A percentile compares a stretch with the other conserved stretches of the same genome.
These are phyloP conservation scores for Globisporangium megalacanthum DNA, from an alignment of 352 stramenopile species.

Conservation along the genomic window DNA sequence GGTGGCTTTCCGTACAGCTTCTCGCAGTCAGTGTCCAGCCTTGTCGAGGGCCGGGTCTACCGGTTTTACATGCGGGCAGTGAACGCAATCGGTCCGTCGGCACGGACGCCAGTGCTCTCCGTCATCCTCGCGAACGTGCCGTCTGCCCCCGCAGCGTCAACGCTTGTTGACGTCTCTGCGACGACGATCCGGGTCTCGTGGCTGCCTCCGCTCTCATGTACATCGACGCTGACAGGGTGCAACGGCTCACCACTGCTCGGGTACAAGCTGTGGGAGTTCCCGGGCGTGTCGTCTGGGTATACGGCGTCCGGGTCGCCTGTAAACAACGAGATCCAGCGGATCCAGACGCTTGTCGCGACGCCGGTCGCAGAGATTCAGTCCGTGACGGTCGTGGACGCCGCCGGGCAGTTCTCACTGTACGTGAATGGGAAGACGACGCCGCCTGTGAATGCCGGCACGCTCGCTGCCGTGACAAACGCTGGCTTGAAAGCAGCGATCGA, in stretches of 20 bases:
- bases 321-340: slow-evolving; percentile 86
- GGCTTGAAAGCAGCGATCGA: slow-evolving; percentile 52
- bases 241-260: slow-evolving; percentile 80
- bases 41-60: slow-evolving; percentile 87
- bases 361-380: slow-evolving; percentile 69
- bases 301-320: slow-evolving; percentile 77
- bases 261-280: slow-evolving; percentile 94
- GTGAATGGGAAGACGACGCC: slow-evolving; percentile 53
- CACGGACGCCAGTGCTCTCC: slow-evolving; percentile 80
- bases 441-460: slow-evolving; percentile 33
- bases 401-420: slow-evolving; percentile 69
- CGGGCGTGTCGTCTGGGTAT: slow-evolving; percentile 61
- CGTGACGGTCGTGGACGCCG: slow-evolving; percentile 54
- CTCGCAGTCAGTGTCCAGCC: slow-evolving; percentile 28
- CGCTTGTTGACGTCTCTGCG: slow-evolving; percentile 52
- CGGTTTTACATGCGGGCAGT: slow-evolving; percentile 89
- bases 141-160: slow-evolving; percentile 36
- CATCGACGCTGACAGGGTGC: slow-evolving; percentile 66
- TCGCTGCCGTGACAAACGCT: slow-evolving; percentile 19
- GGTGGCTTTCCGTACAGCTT: slow-evolving; percentile 52
- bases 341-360: slow-evolving; percentile 65
- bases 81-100: slow-evolving; percentile 82
- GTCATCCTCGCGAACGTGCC: slow-evolving; percentile 84
- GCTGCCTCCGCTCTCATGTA: slow-evolving; percentile 57
- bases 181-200: slow-evolving; percentile 67